Conservation (phyloP, 352 stramenopile genomes). For the Discostella stelligera region DNA sequence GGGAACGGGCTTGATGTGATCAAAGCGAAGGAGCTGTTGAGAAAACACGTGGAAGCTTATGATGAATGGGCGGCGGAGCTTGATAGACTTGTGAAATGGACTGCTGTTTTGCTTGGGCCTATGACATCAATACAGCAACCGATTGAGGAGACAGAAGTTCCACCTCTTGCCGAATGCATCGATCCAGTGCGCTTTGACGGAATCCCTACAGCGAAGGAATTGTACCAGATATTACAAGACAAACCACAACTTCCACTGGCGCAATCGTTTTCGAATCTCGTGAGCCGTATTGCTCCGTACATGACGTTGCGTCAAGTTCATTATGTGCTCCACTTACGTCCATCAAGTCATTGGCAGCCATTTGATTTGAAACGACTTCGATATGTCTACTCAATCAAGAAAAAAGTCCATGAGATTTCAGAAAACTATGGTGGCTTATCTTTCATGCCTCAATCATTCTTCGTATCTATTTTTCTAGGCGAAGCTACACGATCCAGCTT, state of each 20-base stretch:
- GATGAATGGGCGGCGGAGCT: slow-evolving; percentile 82
- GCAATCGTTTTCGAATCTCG: slow-evolving; percentile 69
- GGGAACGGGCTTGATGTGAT: slow-evolving; percentile 81
- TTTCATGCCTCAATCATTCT: slow-evolving; percentile 83
- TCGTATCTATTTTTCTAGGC: slow-evolving; percentile 82
- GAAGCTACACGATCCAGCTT: slow-evolving; percentile 78
- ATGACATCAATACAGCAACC: slow-evolving; percentile 51
- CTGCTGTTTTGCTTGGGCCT: slow-evolving; percentile 61
- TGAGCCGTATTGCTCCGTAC: slow-evolving; percentile 75
- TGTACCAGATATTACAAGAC: slow-evolving; percentile 74
- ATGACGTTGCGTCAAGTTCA: slow-evolving; percentile 78
- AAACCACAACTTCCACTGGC: slow-evolving; percentile 75
- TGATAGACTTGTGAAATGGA: slow-evolving; percentile 73
- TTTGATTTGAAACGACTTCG: slow-evolving; percentile 77
- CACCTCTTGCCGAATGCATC: slow-evolving; percentile 61
- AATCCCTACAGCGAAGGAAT: slow-evolving; percentile 71
- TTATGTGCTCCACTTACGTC: slow-evolving; percentile 70
- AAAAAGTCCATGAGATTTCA: slow-evolving; percentile 81
- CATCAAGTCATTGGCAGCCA: slow-evolving; percentile 74
- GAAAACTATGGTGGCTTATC: slow-evolving; percentile 81
- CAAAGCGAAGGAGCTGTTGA: slow-evolving; percentile 77
- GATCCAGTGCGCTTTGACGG: slow-evolving; percentile 56
- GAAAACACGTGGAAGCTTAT: slow-evolving; percentile 69
- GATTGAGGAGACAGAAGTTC: slow-evolving; percentile 74
- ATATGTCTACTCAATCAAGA: slow-evolving; percentile 83